Base-by-base conservation (phyloP, 805 yeast species). In the Starmerella floris region DNA sequence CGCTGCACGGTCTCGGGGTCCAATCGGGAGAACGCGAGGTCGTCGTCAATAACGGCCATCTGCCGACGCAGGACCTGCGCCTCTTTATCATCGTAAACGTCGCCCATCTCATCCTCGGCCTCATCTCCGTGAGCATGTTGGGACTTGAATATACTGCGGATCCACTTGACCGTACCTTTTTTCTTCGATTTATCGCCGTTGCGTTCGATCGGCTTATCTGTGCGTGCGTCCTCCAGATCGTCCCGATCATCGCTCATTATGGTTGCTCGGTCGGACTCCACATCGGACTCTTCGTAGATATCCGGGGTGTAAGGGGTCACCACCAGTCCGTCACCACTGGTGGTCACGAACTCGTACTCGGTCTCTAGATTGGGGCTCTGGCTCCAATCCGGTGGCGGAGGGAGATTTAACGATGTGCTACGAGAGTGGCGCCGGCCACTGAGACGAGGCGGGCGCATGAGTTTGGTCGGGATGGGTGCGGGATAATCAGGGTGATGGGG, bases 401-500 rank as follows among this genome's bases (percentile, higher is more conserved):
- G 45, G 22, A 47, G 30, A 21, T 37, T 26, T 17, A 8, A 16
- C 4, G 17, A 23, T 25, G 13, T n/a, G 17, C 22, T 28, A 20
- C 13, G 35, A 19, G 39, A 33, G 9, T 30, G 30, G 21, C 30
- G 33, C 11, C 44, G 43, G 5, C 46, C 48, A 10, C 59, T 50
- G 31, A 62, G 42, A 23, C 56, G 41, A 4, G 66, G 66, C 10
- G 66, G 66, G 4, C 59, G 53, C 23, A 51, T 47, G 15, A 62
- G 52, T 44, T 50, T 51, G n/a, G 48, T 41, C 10, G 66, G 66
- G 9, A 62, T 51, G 2, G 64, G 65, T 3, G 65, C 62, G 3
- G 65, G 65, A 34, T 62, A 62, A 40, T 44, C 50, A 2, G 43
- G 23, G 30, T 16, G 22, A 19, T 16, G 9, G 30, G 23, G 35